Conservation (phyloP, 208 protist genomes). For the Acanthamoeba castellanii region DNA sequence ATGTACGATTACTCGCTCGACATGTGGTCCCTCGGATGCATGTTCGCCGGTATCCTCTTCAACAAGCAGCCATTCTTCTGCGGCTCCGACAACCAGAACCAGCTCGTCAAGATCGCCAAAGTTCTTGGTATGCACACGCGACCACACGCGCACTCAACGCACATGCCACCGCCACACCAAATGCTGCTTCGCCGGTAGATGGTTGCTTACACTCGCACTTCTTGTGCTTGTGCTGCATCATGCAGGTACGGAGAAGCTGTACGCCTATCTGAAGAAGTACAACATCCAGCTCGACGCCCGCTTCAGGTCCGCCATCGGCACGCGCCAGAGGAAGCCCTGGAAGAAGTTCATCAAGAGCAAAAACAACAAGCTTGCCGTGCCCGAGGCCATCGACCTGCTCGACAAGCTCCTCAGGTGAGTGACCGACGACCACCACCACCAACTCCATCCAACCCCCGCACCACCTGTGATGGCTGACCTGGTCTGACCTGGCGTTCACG, state of each 20-base stretch:
- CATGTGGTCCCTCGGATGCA: slow-evolving; percentile 99
- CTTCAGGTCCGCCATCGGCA: slow-evolving; percentile 65
- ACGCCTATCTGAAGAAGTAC: slow-evolving; percentile 96
- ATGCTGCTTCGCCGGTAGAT: no score
- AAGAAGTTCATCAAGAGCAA: slow-evolving; percentile 87
- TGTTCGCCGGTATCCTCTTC: slow-evolving; percentile 99
- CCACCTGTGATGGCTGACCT: neutral
- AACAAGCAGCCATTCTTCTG: slow-evolving; percentile 98
- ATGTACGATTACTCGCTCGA: slow-evolving; percentile 99
- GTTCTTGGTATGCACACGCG: slow-evolving; percentile 93
- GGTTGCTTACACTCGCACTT: no score
- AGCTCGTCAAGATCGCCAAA: slow-evolving; percentile 94
- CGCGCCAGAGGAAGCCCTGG: slow-evolving; percentile 74
- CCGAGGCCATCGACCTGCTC: slow-evolving; percentile 98
- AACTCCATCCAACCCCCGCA: no score
- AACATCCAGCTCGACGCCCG: slow-evolving; percentile 84
- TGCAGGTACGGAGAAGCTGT: slow-evolving; percentile 89
- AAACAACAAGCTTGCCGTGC: slow-evolving; percentile 96
- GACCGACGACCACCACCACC: no score
- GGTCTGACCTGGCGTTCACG: no score
- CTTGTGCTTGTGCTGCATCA: neutral
- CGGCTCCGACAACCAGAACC: slow-evolving; percentile 98
- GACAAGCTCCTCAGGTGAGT: slow-evolving; percentile 96
- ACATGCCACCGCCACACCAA: neutral
- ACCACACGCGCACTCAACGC: no score